Base-by-base conservation (phyloP, 2,329 filamentous ascomycete genomes). In the Tolypocladium nubicola region DNA sequence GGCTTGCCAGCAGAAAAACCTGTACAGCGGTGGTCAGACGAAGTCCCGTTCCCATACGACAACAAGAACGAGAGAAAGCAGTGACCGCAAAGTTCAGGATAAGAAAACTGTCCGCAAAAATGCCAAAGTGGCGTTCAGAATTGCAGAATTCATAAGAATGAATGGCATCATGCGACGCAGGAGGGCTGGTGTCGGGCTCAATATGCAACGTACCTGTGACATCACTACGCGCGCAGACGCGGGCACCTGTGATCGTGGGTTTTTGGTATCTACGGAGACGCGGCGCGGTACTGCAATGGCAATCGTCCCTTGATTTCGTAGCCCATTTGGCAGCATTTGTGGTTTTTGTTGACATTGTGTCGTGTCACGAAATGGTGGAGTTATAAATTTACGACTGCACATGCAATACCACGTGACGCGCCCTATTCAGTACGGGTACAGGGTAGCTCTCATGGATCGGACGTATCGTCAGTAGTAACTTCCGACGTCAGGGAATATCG, bases 71-170 rank as follows among this genome's bases (percentile, higher is more conserved):
- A 16, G 33, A 19, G n/a, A 19, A n/a, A 21, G 3, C 9, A 50
- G 9, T 21, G 19, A 13, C 10, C 23, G 30, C 47, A 35, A 35
- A 35, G 45, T 10, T 41, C 35, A 52, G 33, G 6, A 23, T 21
- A 23, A 26, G 63, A 61, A 66, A 57, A 57, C 60, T 71, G 60
- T 73, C 69, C 67, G 70, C 70, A 70, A 16, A 21, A 55, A 55
- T 61, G 56, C 61, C 58, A 59, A 54, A 57, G 60, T 55, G 66
- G 63, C 63, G 64, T 72, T 77, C 68, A 70, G 75, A 72, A 77
- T 77, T 77, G 75, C 75, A 77, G 75, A 77, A 77, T 76, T 75
- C 75, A 71, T 66, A 66, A 62, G 60, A 66, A 73, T 69, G 66
- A 71, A 72, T 68, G 59, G 57, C 71, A 73, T 73, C 70, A 72